These are phyloP conservation scores for Paraphoma sp. DNA, from an alignment of 2,329 filamentous ascomycete species.

Conservation along the genomic window DNA sequence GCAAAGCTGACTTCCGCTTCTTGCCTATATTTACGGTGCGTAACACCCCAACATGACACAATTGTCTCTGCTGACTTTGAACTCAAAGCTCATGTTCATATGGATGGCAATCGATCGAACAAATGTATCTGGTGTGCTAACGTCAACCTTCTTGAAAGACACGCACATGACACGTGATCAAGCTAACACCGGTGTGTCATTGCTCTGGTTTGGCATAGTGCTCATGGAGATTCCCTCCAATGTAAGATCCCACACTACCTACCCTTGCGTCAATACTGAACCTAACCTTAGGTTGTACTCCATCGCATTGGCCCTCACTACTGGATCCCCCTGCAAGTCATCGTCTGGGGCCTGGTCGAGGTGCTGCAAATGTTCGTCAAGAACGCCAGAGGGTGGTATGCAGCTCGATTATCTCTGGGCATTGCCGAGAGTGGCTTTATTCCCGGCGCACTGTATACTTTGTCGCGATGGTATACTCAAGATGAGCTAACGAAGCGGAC, in stretches of 20 bases:
- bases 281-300: constrained; percentile 35
- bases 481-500: constrained; percentile 3
- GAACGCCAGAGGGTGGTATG: constrained; percentile 2
- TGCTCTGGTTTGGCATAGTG: neutral
- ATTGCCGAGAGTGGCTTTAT: constrained; percentile 8
- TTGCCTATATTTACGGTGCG: constrained; percentile 1
- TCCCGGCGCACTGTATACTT: constrained; percentile 5
- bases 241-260: too few species aligned
- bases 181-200: neutral
- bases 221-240: constrained; percentile 15
- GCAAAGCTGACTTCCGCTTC: constrained; percentile 8
- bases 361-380: constrained; percentile 37
- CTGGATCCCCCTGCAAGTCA: constrained; percentile 41
- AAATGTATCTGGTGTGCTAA: constrained; percentile 23
- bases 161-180: neutral
- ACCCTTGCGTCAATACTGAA: too few species aligned
- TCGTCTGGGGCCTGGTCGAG: constrained; percentile 45
- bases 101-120: neutral
- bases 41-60: neutral
- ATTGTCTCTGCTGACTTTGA: neutral
- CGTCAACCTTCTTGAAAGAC: neutral
- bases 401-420: constrained; percentile 12
- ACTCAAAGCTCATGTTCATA: neutral
- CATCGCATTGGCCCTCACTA: constrained; percentile 33
- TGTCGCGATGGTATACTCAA: constrained; percentile 7